Base-by-base conservation (phyloP, 108 stramenopile genomes). In the Discostella stelligeroides region DNA sequence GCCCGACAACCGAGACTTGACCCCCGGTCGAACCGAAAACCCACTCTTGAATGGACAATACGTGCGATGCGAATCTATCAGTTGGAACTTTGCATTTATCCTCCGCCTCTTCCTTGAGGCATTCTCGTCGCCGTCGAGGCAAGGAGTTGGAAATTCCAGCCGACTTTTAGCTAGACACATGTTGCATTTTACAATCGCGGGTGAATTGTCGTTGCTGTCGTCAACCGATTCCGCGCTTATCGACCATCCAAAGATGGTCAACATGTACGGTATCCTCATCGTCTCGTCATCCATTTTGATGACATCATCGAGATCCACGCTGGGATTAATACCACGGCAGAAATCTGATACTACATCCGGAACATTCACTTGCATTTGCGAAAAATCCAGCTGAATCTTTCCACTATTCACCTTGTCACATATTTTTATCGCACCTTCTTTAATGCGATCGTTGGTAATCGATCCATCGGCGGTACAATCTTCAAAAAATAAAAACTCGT, bases 1-100 rank as follows among this genome's bases (percentile, higher is more conserved):
- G 5, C 75, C 75, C 24, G 75, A 60, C 43, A 58, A 30, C 20
- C 68, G 18, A 18, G 66, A 60, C 43, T 43, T 34, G 43, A 48
- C 50, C 34, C 45, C 30, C n/a, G 38, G 27, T 1, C 30, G 34
- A 45, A 45, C 41, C 14, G 75, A 48, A 76, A 76, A 76, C 0
- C 75, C 75, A 21, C 66, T 59, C 9, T 58, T 47, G 42, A 59
- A 58, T 0, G 76, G 76, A 40, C 76, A 77, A 47, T 77, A 77
- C 1, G 58, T 47, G 11, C 76, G 70, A n/a, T 77, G 76, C 10
- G 76, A 77, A 15, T 72, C 49, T 29, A 77, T 42, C 1, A 77
- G 56, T 17, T 66, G 40, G 17, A 77, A 13, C 11, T 24, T 49
- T 17, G 69, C 51, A 21, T 75, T 58, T 17, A 42, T 37, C 9